These are phyloP conservation scores for Biscogniauxia mediterranea DNA, from an alignment of 2,329 filamentous ascomycete species.

Conservation along the genomic window DNA sequence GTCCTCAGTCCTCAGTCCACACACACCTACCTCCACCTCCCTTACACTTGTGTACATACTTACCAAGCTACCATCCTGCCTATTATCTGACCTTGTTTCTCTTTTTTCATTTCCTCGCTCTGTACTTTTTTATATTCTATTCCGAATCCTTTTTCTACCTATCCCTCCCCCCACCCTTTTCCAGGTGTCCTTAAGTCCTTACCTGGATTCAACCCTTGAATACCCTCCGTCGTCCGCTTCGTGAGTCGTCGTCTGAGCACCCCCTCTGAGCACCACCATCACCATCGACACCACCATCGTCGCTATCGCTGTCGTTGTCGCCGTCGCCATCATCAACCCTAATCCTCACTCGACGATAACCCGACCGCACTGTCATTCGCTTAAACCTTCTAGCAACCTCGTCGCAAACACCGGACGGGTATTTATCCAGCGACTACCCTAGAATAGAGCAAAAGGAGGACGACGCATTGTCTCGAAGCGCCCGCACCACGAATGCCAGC, in stretches of 20 bases:
- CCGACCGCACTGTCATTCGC: not conserved
- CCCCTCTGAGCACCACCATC: not conserved
- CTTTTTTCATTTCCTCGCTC: not conserved
- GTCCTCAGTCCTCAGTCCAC: conserved; percentile 1
- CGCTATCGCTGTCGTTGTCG: not conserved
- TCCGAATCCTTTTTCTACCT: not conserved
- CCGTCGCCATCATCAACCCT: not conserved
- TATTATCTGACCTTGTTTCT: not conserved
- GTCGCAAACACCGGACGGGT: not conserved
- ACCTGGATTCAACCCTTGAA: not conserved
- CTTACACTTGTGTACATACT: conserved; percentile 5
- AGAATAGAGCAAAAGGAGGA: conserved; percentile 2
- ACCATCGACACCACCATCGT: not conserved
- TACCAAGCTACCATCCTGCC: not conserved
- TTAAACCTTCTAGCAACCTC: not conserved
- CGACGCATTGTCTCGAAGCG: too few species aligned
- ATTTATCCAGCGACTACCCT: not conserved
- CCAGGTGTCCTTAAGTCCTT: not conserved
- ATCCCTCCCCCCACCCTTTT: not conserved
- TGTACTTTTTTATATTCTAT: not conserved
- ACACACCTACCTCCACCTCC: conserved; percentile 2
- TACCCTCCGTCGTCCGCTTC: not conserved
- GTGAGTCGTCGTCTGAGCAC: not conserved
- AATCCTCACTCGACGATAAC: not conserved
- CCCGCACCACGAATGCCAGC: conserved; percentile 25